Evolutionary conservation across 345 rosid genomes (phyloP).

Genomic region (Ceriops zippeliana): DNA sequence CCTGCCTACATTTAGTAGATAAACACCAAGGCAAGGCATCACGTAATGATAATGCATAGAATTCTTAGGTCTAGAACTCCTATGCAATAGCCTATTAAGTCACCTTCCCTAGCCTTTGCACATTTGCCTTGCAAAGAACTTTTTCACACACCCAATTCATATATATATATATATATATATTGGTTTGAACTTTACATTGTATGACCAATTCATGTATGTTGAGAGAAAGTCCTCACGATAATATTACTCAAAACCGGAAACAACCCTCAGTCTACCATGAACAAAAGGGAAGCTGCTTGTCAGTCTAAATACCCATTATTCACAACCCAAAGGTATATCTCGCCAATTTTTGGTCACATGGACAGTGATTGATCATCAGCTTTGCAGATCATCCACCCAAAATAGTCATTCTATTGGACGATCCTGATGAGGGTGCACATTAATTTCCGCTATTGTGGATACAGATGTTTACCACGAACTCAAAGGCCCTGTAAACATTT

Average conservation of each 20-base stretch:
- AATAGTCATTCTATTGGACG: constrained; percentile 24
- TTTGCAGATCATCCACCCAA: constrained; percentile 18
- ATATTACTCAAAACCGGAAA: too few species aligned
- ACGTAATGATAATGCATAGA: constrained; percentile 38
- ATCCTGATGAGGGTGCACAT: constrained; percentile 20
- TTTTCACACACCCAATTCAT: too few species aligned
- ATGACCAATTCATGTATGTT: too few species aligned
- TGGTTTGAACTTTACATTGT: too few species aligned
- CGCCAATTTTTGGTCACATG: constrained; percentile 17
- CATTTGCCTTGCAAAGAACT: too few species aligned
- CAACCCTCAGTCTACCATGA: too few species aligned
- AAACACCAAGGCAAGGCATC: constrained; percentile 41
- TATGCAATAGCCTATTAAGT: too few species aligned
- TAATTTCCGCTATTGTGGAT: constrained; percentile 14
- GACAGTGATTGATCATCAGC: constrained; percentile 35
- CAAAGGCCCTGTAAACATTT: constrained; percentile 20
- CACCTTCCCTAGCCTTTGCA: too few species aligned
- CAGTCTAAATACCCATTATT: not conserved
- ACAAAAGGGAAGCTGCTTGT: too few species aligned
- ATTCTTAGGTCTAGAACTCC: constrained; percentile 22
- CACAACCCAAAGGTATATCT: constrained; percentile 8
- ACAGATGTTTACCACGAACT: constrained; percentile 20
- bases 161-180: too few species aligned
- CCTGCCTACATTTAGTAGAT: constrained; percentile 31
- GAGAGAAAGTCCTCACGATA: too few species aligned